A percentile compares a stretch with the other conserved stretches of the same genome.
phyloP scores from a whole-genome alignment of 257 asterid species.

The Nicotiana noctiflora region DNA sequence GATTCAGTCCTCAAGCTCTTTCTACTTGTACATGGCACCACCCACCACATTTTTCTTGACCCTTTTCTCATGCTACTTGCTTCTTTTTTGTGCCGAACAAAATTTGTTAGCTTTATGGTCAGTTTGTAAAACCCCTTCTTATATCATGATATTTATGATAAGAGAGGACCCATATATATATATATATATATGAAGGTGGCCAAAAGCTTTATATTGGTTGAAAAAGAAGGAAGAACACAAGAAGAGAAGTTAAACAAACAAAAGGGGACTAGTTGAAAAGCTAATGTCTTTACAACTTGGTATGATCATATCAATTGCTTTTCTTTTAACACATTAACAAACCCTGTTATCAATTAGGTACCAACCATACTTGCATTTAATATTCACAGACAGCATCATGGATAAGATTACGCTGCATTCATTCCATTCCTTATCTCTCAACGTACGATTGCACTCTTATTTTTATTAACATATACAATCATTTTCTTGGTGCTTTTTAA shows the following conservation, averaged over 20 bases:
- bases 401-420: conserved; percentile 9
- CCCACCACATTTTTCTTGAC: conserved; percentile 40
- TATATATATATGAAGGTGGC: neutral
- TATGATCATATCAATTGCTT: conserved; percentile 13
- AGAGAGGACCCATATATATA: neutral
- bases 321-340: neutral
- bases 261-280: conserved; percentile 13
- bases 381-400: conserved; percentile 15
- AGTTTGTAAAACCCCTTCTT: neutral
- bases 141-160: neutral
- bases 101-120: neutral
- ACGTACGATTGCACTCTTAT: too few species aligned
- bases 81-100: neutral
- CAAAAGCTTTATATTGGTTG: neutral
- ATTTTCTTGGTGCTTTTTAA: too few species aligned
- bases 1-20: conserved; percentile 36
- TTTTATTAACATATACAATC: neutral
- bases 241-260: neutral
- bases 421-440: neutral
- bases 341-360: neutral
- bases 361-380: conserved; percentile 13
- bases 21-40: conserved; percentile 24
- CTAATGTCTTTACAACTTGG: conserved; percentile 30
- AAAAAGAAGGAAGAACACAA: neutral
- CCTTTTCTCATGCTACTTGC: conserved; percentile 22